Evolutionary conservation across 208 protist genomes (phyloP), one percentile per base, ranked within the genome.

Genomic region (Trypanosomatidae sp.): DNA sequence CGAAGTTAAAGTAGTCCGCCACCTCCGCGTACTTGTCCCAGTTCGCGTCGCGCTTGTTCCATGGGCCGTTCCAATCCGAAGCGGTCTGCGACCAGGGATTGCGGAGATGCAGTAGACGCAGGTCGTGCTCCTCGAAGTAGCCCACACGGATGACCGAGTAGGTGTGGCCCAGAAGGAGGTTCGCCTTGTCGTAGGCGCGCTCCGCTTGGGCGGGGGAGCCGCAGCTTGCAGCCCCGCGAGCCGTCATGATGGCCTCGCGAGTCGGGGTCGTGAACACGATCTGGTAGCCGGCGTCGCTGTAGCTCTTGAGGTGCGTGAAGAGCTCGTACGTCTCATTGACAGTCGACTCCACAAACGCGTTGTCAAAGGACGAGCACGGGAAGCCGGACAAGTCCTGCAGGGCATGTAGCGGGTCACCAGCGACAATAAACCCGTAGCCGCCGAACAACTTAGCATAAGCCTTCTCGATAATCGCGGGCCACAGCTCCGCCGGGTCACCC

Each of bases 381-480:
- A 87, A 92, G 25, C 91, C 91, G 30, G 82, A 84, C 66, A 96
- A 36, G 83, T 97, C 91, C 69, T 91, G 81, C 46, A 97, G 65
- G 5, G 89, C 91, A 47, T 95, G 84, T 39, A 91, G 64, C 52
- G 88, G 84, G 53, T 95, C 85, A 59, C 91, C 93, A 39, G 85
- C 85, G 9, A 90, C 70, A 66, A 97, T 91, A 66, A 91, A 87
- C 25, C 79, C 85, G 76, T 96, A 97, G 39, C 83, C 80, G 41
- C 91, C 91, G 66, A 92, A 86, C 46, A 91, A 30, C 78, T 97
- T 98, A 13, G 93, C 91, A 71, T 97, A 98, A 8, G 92, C 94
- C 82, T 98, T 98, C 70, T 98, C 77, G 13, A 95, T 56, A 25
- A 98, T 73, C 30, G 80, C 69, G 12, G 90, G 74, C 93, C 95